Percentiles rank a stretch among this genome's conserved stretches.
Conservation (phyloP, 306 rosid genomes). For the Dalbergia cultrata region DNA sequence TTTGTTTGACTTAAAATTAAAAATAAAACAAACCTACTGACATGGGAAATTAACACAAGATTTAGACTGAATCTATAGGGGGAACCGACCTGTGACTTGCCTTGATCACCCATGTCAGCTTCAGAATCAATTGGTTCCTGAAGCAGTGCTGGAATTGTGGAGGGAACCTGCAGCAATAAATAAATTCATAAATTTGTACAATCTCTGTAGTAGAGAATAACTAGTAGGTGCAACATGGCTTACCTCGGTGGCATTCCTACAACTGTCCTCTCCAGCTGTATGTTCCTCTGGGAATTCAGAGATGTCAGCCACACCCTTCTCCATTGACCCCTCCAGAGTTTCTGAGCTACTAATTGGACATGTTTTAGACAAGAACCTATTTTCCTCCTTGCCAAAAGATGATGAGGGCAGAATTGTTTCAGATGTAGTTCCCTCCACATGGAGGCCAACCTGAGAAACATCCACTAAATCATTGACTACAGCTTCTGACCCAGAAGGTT, state of each 20-base stretch:
- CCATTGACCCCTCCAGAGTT: slow-evolving; percentile 41
- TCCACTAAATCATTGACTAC: slow-evolving; percentile 21
- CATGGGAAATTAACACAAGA: slow-evolving; percentile 18
- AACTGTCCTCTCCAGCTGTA: slow-evolving; percentile 19
- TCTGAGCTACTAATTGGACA: slow-evolving; percentile 21
- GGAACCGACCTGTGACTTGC: slow-evolving; percentile 42
- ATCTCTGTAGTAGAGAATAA: background rate
- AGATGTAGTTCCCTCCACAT: background rate
- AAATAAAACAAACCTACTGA: slow-evolving; percentile 25
- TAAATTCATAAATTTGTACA: slow-evolving; percentile 19
- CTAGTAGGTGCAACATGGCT: slow-evolving; percentile 12
- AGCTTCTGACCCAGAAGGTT: slow-evolving; percentile 20
- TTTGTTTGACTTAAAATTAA: background rate
- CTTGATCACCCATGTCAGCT: slow-evolving; percentile 36
- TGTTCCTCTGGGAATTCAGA: slow-evolving; percentile 42
- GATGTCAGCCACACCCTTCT: slow-evolving; percentile 27
- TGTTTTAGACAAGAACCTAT: background rate
- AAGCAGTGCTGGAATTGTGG: slow-evolving; percentile 20
- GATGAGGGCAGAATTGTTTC: slow-evolving; percentile 24
- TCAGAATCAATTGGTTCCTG: slow-evolving; percentile 33
- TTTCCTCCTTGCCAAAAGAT: slow-evolving; percentile 42
- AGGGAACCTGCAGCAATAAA: slow-evolving; percentile 36
- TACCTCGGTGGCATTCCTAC: slow-evolving; percentile 41
- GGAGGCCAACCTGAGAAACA: slow-evolving; percentile 33
- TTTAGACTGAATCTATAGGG: background rate